Percentiles rank a stretch among this genome's conserved stretches.
Conservation (phyloP, 2,329 filamentous ascomycete genomes). For the Cordyceps fumosorosea region DNA sequence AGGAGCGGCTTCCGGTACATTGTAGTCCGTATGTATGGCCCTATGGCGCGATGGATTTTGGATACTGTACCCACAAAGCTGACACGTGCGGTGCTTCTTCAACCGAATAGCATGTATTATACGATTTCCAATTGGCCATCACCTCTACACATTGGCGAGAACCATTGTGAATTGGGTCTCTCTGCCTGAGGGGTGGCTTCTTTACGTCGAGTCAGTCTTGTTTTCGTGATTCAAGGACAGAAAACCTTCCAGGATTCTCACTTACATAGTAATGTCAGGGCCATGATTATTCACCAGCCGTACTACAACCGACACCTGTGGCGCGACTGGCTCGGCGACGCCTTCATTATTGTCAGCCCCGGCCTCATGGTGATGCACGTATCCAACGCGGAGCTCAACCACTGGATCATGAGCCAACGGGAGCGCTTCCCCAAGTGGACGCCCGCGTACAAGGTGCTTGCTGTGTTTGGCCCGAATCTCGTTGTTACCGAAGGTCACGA, state of each 20-base stretch:
- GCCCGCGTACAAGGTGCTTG: conserved; percentile 29
- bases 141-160: background rate
- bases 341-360: conserved; percentile 59
- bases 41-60: background rate
- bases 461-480: conserved; percentile 61
- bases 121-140: background rate
- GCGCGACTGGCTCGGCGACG: conserved; percentile 55
- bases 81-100: background rate
- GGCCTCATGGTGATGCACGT: conserved; percentile 46
- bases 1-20: conserved; percentile 46
- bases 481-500: conserved; percentile 60
- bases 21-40: conserved; percentile 41
- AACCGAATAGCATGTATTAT: background rate
- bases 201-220: conserved; percentile 51
- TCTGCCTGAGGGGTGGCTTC: conserved; percentile 41
- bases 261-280: conserved; percentile 26
- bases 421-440: conserved; percentile 57
- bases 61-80: background rate
- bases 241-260: background rate
- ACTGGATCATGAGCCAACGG: conserved; percentile 57
- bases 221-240: background rate
- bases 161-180: conserved; percentile 51
- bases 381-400: conserved; percentile 58
- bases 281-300: conserved; percentile 53
- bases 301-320: conserved; percentile 50